A percentile compares a stretch with the other conserved stretches of the same genome.
Evolutionary conservation across 495 filamentous ascomycete genomes (phyloP).

Genomic region (Friedmanniomyces simplex): DNA sequence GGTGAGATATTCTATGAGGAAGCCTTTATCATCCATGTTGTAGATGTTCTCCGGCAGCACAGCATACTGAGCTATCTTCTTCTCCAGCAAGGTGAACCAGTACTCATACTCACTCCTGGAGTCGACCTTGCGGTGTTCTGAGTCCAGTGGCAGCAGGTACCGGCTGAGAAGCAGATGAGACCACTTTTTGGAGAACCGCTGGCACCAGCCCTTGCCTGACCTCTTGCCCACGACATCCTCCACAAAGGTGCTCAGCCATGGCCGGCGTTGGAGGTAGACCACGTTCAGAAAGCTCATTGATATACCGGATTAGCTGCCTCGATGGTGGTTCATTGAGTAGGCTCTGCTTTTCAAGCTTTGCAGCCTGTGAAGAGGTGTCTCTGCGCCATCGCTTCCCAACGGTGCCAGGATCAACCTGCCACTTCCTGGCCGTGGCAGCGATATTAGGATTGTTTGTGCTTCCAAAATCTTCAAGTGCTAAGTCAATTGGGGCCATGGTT

Average conservation of each 20-base stretch:
- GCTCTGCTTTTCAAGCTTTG: neutral
- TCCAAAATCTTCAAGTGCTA: too few species aligned
- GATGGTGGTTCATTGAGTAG: neutral
- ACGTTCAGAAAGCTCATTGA: neutral
- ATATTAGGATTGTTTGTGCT: too few species aligned
- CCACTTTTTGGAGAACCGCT: neutral
- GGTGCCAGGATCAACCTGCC: too few species aligned
- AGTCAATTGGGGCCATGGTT: too few species aligned
- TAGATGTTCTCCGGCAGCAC: slow-evolving; percentile 16
- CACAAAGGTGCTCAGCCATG: neutral
- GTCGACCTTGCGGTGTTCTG: neutral
- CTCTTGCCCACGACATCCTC: neutral
- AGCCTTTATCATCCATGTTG: too few species aligned
- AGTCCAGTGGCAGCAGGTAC: neutral
- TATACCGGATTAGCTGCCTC: neutral
- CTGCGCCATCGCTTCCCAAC: too few species aligned
- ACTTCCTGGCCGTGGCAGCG: too few species aligned
- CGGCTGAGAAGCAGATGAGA: neutral
- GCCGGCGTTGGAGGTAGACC: neutral
- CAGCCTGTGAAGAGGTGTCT: too few species aligned
- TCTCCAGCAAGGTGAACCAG: slow-evolving; percentile 1
- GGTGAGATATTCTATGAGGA: slow-evolving; percentile 20
- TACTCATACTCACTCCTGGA: neutral
- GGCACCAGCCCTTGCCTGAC: neutral
- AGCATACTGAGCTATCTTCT: slow-evolving; percentile 19